Evolutionary conservation across 208 protist species (phyloP), one percentile per base, ranked within the genome.

Genomic region (Trypanosoma mega): DNA sequence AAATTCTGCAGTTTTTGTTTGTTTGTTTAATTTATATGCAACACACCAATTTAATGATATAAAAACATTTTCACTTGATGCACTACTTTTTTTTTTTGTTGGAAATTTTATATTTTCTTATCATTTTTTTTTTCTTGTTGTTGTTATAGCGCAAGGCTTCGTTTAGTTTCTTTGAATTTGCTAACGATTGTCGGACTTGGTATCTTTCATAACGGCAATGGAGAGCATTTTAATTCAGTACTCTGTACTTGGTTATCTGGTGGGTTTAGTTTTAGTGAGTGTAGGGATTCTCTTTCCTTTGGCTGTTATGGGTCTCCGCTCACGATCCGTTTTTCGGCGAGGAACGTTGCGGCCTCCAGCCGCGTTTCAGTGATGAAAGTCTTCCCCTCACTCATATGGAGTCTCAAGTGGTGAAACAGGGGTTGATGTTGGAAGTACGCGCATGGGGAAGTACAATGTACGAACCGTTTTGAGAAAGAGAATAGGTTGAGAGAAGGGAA

Each of bases 271-370:
- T 1, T 29, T 88, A 8, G 59, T 91, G 2, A 3, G 64, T 12
- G 62, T 31, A 9, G 51, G 56, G 9, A 73, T 92, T 48, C 23
- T 87, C 11, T 53, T 82, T 9, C 82, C 76, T 1, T 50, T 88
- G 5, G 55, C 59, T 2, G 57, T 60, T 2, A 80, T 90, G 75
- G 87, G 87, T 5, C 53, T 85, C 4, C 79, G 80, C 16, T 93
- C 84, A 20, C 57, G 78, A 3, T 90, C 83, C 1, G 57, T 83
- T 0, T 82, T 81, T 48, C 69, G 67, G 43, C 66, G 78, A 61
- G 34, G 59, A 67, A 31, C 18, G 1, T 47, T 76, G 47, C 59
- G 68, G 23, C 72, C 69, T 11, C 80, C 74, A 1, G 62, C 69
- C 21, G 63, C 68, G 0, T 82, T 86, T 63, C 68, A 80, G 8